A percentile compares a stretch with the other conserved stretches of the same genome.
Conservation (phyloP, 1,284 basidiomycete species). For the Trichosporon coremiiforme region DNA sequence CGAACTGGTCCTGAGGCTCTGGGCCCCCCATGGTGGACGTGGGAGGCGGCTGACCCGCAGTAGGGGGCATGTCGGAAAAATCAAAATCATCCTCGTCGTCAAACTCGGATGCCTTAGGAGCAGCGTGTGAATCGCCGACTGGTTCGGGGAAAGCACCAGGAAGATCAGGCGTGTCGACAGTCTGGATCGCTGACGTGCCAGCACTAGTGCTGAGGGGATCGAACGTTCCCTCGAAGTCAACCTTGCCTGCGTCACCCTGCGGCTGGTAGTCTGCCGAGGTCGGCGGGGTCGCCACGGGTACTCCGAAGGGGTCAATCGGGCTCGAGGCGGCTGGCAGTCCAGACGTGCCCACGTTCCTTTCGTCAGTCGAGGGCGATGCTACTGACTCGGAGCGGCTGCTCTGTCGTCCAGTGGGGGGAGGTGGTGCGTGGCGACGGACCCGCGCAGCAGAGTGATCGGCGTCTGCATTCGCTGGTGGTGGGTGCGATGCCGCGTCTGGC, state of each 20-base stretch:
- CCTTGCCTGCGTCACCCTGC: conserved; percentile 12
- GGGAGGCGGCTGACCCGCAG: background rate
- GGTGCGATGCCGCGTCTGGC: background rate
- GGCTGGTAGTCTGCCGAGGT: conserved; percentile 3
- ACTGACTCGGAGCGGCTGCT: background rate
- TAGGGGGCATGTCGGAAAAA: conserved; percentile 64
- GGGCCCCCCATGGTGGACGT: background rate
- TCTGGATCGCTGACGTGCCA: background rate
- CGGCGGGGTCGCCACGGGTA: conserved; percentile 18
- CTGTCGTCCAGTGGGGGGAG: conserved; percentile 22
- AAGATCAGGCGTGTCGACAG: background rate
- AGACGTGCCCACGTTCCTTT: conserved; percentile 21
- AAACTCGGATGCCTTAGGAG: conserved; percentile 57
- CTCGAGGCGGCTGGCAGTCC: conserved; percentile 46
- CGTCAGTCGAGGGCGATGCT: background rate
- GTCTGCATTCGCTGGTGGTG: background rate
- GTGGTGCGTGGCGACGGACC: conserved; percentile 17
- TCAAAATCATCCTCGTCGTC: conserved; percentile 87
- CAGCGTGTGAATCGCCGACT: background rate
- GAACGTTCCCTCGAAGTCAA: background rate
- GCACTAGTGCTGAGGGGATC: background rate
- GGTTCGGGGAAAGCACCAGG: conserved; percentile 1
- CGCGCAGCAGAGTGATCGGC: background rate
- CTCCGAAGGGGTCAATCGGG: conserved; percentile 19
- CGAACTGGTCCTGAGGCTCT: background rate